These are phyloP conservation scores for Aspergillus olivimuriae DNA, from an alignment of 495 filamentous ascomycete genomes.

Conservation along the genomic window DNA sequence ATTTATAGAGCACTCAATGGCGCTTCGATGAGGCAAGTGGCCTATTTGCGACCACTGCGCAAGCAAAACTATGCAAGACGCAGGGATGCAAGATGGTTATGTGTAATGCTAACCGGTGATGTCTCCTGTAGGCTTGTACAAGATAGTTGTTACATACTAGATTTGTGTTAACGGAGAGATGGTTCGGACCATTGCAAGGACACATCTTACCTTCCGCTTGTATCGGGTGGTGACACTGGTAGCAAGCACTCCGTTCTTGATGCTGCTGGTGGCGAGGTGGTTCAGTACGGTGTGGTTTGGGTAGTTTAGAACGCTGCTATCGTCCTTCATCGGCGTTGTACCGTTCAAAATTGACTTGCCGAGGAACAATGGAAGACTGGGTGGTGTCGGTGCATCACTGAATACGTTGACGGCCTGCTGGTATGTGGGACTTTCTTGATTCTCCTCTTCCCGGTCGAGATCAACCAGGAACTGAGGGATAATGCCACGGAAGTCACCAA, in stretches of 20 bases:
- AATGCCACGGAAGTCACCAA: slow-evolving; percentile 45
- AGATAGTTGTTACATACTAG: slow-evolving; percentile 93
- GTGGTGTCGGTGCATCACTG: slow-evolving; percentile 72
- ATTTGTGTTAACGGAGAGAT: slow-evolving; percentile 11
- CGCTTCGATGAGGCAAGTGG: no score
- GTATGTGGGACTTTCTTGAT: slow-evolving; percentile 62
- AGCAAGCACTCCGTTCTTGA: slow-evolving; percentile 92
- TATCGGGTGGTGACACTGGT: slow-evolving; percentile 96
- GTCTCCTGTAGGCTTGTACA: slow-evolving; percentile 82
- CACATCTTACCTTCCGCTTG: slow-evolving; percentile 73
- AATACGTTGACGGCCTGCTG: slow-evolving; percentile 63
- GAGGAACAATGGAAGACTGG: slow-evolving; percentile 82
- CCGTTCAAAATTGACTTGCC: slow-evolving; percentile 93
- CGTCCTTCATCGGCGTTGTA: slow-evolving; percentile 86
- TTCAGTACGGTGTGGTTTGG: slow-evolving; percentile 97
- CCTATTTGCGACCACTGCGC: no score
- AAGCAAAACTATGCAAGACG: not conserved
- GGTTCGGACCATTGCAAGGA: not conserved
- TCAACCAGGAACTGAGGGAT: slow-evolving; percentile 84
- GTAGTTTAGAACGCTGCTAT: slow-evolving; percentile 91
- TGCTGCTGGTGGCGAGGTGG: slow-evolving; percentile 96
- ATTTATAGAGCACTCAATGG: no score
- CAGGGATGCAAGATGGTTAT: slow-evolving; percentile 1
- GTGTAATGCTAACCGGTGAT: slow-evolving; percentile 24
- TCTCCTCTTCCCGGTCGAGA: slow-evolving; percentile 76